phyloP scores from a whole-genome alignment of 306 rosid genomes.

The Morella rubra region DNA sequence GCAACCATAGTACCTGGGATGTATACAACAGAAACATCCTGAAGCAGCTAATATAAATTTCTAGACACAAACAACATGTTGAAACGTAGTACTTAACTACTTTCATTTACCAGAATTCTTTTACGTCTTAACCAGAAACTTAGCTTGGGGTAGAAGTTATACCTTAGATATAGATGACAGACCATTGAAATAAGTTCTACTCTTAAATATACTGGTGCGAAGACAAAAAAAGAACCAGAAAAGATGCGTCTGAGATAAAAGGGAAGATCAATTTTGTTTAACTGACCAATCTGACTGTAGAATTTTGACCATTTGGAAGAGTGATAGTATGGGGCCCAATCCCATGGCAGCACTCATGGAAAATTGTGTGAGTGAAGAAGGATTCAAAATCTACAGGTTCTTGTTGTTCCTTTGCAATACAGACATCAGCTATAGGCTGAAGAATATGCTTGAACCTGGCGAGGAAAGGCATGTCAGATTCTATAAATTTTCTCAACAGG shows the following conservation, averaged over 20 bases:
- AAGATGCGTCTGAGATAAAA: neutral
- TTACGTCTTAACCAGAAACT: neutral
- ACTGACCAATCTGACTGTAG: slow-evolving; percentile 95
- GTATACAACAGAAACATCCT: too few relatives aligned
- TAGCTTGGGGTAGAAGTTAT: neutral
- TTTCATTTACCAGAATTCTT: too few relatives aligned
- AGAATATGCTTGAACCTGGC: slow-evolving; percentile 85
- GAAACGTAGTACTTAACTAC: too few relatives aligned
- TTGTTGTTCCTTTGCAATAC: slow-evolving; percentile 69
- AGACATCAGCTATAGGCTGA: slow-evolving; percentile 74
- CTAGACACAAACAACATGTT: neutral
- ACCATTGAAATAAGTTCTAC: neutral
- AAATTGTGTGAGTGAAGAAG: slow-evolving; percentile 89
- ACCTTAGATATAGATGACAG: neutral
- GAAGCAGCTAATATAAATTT: neutral
- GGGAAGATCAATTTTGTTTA: slow-evolving; percentile 23
- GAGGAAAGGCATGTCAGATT: slow-evolving; percentile 31
- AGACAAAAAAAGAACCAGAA: slow-evolving; percentile 6
- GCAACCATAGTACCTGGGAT: neutral
- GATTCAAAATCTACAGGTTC: slow-evolving; percentile 86
- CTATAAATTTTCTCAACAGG: slow-evolving; percentile 3
- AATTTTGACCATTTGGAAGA: slow-evolving; percentile 82
- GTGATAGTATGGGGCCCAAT: slow-evolving; percentile 91
- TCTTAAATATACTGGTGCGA: neutral
- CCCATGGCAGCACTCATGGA: slow-evolving; percentile 99